phyloP scores from a whole-genome alignment of 108 stramenopile species.

The Poteriospumella lacustris region DNA sequence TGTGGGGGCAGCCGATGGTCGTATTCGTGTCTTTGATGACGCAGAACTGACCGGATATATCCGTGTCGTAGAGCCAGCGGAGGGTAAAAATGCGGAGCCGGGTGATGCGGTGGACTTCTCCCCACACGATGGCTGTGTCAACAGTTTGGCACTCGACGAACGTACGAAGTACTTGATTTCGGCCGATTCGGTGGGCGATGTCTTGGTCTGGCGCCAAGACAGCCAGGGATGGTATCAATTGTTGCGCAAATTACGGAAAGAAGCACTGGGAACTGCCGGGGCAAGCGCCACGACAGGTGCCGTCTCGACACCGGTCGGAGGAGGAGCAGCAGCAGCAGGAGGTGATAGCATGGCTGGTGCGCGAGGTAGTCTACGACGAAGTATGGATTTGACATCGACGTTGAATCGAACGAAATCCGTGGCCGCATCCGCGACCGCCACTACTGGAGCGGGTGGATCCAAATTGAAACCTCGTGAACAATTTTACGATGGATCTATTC shows the following conservation, averaged over 20 bases:
- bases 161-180: constrained; percentile 4
- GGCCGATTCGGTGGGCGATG: background rate
- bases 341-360: too few species aligned
- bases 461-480: too few species aligned
- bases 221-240: constrained; percentile 11
- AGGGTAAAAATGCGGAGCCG: background rate
- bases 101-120: background rate
- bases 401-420: too few species aligned
- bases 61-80: background rate
- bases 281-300: background rate
- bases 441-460: too few species aligned
- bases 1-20: background rate
- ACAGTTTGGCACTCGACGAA: background rate
- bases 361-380: too few species aligned
- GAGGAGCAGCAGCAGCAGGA: background rate
- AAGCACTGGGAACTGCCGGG: background rate
- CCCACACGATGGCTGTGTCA: background rate
- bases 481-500: background rate
- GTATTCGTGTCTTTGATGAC: background rate
- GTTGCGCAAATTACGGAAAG: background rate
- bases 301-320: background rate
- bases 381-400: too few species aligned
- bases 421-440: too few species aligned
- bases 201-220: background rate
- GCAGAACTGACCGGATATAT: background rate